phyloP scores from a whole-genome alignment of 2,329 filamentous ascomycete species.

The Pseudopithomyces maydicus region DNA sequence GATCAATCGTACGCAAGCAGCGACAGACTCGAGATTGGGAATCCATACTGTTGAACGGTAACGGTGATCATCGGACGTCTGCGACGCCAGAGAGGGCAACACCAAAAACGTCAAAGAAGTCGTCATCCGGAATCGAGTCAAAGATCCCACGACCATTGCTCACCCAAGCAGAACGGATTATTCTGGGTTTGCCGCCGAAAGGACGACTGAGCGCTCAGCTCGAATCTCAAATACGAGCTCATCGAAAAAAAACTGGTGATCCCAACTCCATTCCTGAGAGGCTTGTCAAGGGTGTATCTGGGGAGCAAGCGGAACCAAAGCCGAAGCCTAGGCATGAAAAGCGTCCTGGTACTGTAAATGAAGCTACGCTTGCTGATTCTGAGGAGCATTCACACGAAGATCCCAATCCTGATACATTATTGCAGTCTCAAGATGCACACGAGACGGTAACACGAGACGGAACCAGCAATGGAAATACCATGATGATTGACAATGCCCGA shows the following conservation, averaged over 20 bases:
- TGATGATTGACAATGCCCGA: no score
- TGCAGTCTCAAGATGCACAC: no score
- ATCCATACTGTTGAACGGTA: constrained; percentile 23
- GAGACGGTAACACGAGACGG: no score
- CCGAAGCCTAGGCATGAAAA: background rate
- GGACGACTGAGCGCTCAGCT: constrained; percentile 30
- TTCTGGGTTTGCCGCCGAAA: constrained; percentile 27
- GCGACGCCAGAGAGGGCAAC: background rate
- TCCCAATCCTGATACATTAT: no score
- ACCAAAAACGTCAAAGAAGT: background rate
- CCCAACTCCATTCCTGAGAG: constrained; percentile 26
- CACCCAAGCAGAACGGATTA: constrained; percentile 28
- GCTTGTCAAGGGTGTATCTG: constrained; percentile 15
- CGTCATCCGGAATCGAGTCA: background rate
- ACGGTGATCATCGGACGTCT: constrained; percentile 2
- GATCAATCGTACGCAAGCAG: constrained; percentile 23
- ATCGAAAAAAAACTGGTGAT: constrained; percentile 27
- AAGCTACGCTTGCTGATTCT: no score
- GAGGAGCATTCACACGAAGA: no score
- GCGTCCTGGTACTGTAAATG: constrained; percentile 2
- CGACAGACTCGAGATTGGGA: constrained; percentile 33
- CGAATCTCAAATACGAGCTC: constrained; percentile 31
- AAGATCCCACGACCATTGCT: constrained; percentile 19
- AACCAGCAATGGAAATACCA: no score
- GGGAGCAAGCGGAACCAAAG: background rate